Evolutionary conservation across 1,284 basidiomycete species (phyloP), one percentile per base, ranked within the genome.

Genomic region (Microbotryum intermedium): DNA sequence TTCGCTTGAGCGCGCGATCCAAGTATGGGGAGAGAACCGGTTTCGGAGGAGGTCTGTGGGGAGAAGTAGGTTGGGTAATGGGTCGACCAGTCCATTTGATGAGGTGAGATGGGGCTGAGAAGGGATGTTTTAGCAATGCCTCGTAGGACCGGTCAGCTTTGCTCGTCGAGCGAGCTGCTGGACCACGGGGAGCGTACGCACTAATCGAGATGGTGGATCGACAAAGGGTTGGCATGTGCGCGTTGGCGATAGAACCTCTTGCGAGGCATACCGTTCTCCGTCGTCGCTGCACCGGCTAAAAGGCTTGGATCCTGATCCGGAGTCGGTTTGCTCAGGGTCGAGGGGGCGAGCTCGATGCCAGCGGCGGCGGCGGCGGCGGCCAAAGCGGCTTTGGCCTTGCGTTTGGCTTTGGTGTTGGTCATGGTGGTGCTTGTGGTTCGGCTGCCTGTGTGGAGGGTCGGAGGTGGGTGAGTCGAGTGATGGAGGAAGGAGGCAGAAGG

Each of bases 171-270:
- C 20, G 45, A 20, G 49, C 18, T 45, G 28, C 6, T 20, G 53
- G 10, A 30, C 30, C 23, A 43, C 8, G 4, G 25, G 18, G 29
- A 23, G 21, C 11, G 47, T 26, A 72, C 77, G 57, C 56, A 80
- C 79, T 97, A 98, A 65, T 86, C 84, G 53, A 99, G 82, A 26
- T 84, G 81, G 76, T 98, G 95, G 76, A 98, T 95, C 16, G 89
- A 90, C 76, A 99, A 97, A 2, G 94, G 94, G 74, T 99, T 99
- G 8, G 94, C 93, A 74, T 99, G 94, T 4, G 94, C 95, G 58
- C 95, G 82, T 74, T 99, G 95, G 25, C 95, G 82, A 76, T 98
- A 99, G 76, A 89, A 90, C 71, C 88, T 84, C 86, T 97, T 97
- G 87, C 52, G 52, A 21, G 52, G 52, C 30, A 54, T 39, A 4